A percentile compares a stretch with the other conserved stretches of the same genome.
phyloP scores from a whole-genome alignment of 2,329 filamentous ascomycete genomes.

The Ophiostoma sp. region DNA sequence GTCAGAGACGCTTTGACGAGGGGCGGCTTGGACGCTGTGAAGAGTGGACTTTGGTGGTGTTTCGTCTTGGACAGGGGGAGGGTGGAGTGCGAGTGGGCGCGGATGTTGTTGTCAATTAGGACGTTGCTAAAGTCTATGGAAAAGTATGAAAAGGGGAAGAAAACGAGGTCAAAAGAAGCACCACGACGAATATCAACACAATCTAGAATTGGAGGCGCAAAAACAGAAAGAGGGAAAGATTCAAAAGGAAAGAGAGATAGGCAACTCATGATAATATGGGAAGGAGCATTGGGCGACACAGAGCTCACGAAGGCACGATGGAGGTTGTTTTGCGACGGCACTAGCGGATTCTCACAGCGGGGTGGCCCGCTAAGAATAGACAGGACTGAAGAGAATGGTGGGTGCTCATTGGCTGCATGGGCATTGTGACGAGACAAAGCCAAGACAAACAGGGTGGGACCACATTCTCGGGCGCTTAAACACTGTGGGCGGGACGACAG shows the following conservation, averaged over 20 bases:
- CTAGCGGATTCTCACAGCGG: conserved; percentile 22
- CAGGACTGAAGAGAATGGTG: neutral
- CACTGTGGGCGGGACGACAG: neutral
- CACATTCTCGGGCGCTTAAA: conserved; percentile 30
- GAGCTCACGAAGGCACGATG: conserved; percentile 17
- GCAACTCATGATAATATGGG: conserved; percentile 6
- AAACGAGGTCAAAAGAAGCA: neutral
- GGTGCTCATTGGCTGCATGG: conserved; percentile 24
- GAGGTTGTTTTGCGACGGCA: conserved; percentile 19
- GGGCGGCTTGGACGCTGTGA: conserved; percentile 41
- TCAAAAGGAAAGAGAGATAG: neutral
- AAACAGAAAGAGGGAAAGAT: neutral
- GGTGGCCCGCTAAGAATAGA: conserved; percentile 29
- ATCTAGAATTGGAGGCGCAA: neutral
- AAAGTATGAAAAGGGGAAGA: neutral
- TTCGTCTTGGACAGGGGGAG: conserved; percentile 41
- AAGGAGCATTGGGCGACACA: neutral
- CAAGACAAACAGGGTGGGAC: conserved; percentile 25
- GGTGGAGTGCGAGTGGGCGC: conserved; percentile 6
- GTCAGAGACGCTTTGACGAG: conserved; percentile 49
- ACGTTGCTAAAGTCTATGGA: neutral
- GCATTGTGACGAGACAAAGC: conserved; percentile 25
- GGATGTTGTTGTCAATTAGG: neutral
- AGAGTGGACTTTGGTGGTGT: conserved; percentile 39
- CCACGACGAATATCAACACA: neutral